phyloP scores from a whole-genome alignment of 768 basidiomycete species.

The Boletus sensibilis region DNA sequence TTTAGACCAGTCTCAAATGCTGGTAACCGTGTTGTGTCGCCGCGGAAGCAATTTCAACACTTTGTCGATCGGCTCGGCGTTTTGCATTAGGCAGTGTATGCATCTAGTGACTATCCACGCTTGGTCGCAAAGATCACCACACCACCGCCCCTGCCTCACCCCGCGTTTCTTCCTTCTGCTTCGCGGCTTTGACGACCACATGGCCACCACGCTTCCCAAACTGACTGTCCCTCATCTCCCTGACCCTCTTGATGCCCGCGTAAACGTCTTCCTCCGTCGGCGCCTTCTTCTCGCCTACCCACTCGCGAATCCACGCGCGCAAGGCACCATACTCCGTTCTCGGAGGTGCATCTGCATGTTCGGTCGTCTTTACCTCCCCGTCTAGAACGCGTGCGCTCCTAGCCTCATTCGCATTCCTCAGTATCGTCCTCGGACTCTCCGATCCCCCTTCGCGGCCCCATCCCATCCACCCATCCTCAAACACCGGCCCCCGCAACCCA shows the following conservation, averaged over 20 bases:
- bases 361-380: background rate
- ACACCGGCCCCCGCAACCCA: conserved; percentile 55
- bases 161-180: background rate
- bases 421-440: background rate
- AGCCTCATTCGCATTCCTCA: too few relatives aligned
- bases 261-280: conserved; percentile 44
- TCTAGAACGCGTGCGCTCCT: background rate
- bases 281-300: conserved; percentile 51
- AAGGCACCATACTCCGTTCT: conserved; percentile 24
- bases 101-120: background rate
- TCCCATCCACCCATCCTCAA: conserved; percentile 43
- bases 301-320: conserved; percentile 51
- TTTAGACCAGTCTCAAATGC: too few relatives aligned
- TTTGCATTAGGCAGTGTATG: background rate
- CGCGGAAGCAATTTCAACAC: conserved; percentile 5
- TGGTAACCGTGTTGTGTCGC: too few relatives aligned
- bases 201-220: conserved; percentile 18
- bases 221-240: conserved; percentile 29
- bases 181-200: background rate
- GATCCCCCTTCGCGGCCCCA: background rate
- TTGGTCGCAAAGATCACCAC: background rate
- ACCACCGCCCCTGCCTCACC: background rate
- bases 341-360: background rate
- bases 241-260: conserved; percentile 24
- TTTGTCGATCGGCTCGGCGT: background rate